A percentile compares a stretch with the other conserved stretches of the same genome.
phyloP scores from a whole-genome alignment of 306 rosid species.

The Pyrus bretschneideri region DNA sequence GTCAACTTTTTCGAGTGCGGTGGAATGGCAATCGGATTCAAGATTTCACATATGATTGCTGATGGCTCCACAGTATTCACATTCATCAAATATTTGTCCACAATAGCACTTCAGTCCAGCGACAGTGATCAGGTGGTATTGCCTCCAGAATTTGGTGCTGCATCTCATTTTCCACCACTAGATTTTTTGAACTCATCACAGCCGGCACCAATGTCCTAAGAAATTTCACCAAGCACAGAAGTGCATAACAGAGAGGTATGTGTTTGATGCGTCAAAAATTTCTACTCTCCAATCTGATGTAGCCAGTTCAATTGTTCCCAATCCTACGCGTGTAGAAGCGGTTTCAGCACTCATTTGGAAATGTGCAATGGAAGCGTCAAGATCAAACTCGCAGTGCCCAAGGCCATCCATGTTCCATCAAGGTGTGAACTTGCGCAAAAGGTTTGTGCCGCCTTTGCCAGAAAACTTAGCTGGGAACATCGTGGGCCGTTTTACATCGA shows the following conservation, averaged over 20 bases:
- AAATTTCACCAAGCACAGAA: not conserved
- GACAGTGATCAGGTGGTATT: not conserved
- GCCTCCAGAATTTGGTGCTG: not conserved
- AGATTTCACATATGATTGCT: conserved; percentile 25
- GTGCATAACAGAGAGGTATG: conserved; percentile 26
- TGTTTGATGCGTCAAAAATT: conserved; percentile 18
- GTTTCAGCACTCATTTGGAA: too few relatives aligned
- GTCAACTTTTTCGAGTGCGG: conserved; percentile 34
- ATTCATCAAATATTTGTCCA: conserved; percentile 26
- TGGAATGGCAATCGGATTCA: conserved; percentile 31
- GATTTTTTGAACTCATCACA: not conserved
- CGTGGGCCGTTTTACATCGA: not conserved
- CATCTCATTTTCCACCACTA: not conserved
- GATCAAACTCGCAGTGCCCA: too few relatives aligned
- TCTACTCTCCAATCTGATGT: conserved; percentile 15
- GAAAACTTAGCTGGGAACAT: not conserved
- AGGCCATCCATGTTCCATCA: not conserved
- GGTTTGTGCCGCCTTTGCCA: not conserved
- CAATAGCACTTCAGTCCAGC: not conserved
- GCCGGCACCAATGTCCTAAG: too few relatives aligned
- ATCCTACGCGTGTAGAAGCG: too few relatives aligned
- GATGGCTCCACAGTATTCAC: conserved; percentile 23
- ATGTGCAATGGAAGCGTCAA: too few relatives aligned
- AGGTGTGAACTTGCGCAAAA: not conserved
- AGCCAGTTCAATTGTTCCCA: not conserved